Evolutionary conservation across 768 basidiomycete genomes (phyloP), one percentile per base, ranked within the genome.

Genomic region (Pulveroboletus frians): DNA sequence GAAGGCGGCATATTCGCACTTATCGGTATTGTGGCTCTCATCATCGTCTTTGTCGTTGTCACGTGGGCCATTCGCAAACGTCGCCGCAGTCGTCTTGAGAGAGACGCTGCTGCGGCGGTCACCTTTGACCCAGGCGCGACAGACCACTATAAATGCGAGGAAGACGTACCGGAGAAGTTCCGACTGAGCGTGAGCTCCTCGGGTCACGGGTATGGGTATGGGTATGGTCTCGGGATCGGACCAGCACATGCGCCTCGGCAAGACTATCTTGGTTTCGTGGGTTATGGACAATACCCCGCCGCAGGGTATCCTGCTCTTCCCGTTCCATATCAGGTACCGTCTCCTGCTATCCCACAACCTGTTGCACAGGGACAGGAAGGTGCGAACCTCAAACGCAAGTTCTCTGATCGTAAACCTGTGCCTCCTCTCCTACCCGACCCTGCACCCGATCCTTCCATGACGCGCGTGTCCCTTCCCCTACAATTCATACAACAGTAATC

Each of bases 1-100:
- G 76, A 78, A 36, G 79, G 79, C 7, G 65, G 77, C 9, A 74
- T 86, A 14, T 84, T 88, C 50, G 66, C 73, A 27, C 43, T 81
- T 17, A 71, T 73, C 35, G 83, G 78, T 13, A 43, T 84, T 34
- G 54, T 75, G 27, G 76, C 57, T 2, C 72, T 83, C 38, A 52
- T 76, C 39, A 39, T 80, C 46, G 36, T 84, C 47, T 60, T 81
- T 48, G 46, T 71, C 29, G 17, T 74, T 18, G 62, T 69, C 11
- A 79, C 78, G 0, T 75, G 74, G 58, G 63, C 68, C 11, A 41
- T 85, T 39, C 78, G 85, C 41, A 73, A 75, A 46, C 74, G 73
- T 40, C 69, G 71, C 17, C 72, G 72, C 50, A 67, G 70, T 39
- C 69, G 65, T 35, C 48, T 68, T 70, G 53, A 62, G 67, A 39